Evolutionary conservation across 306 rosid genomes (phyloP), one percentile per base, ranked within the genome.

Genomic region (Phaseolus lunatus): DNA sequence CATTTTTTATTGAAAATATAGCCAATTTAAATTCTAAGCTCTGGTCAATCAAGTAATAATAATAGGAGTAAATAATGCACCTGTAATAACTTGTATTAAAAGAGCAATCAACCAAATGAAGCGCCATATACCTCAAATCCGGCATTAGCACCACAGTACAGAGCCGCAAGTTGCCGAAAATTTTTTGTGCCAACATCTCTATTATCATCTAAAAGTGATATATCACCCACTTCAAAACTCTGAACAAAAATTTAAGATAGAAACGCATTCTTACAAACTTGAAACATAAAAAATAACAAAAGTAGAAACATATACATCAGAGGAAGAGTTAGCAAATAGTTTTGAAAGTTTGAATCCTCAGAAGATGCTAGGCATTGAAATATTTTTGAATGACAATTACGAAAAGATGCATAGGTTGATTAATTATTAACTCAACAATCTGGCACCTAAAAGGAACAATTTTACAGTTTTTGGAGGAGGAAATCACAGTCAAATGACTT

Each of bases 221-320:
- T 65, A 80, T 95, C 97, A 81, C 98, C 97, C 83, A 92, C 92
- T 88, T 95, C 97, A 81, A 95, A 92, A 86, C 92, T 88, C 97
- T 95, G 76, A 77, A 73, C 67, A 72, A 76, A 41, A 13, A 43
- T 63, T 75, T n/a, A 67, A 5, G 27, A 39, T 5, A 70, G 56
- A 64, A 43, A 22, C 35, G 2, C 23, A 43, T 73, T 37, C n/a
- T 22, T 67, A 18, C 1, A 50, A 57, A 65, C 64, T 50, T 20
- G 49, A 15, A 77, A 64, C 35, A 26, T 27, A 74, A 19, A 4
- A 19, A 49, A n/a, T 19, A 23, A 31, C 35, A 31, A 54, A 18
- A 47, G 18, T 63, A 53, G 31, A 44, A 53, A 61, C 39, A 37
- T 43, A 58, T 35, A 70, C 72, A 63, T 50, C 14, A 26, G 29